Base-by-base conservation (phyloP, 768 basidiomycete species). In the Panaeolus papilionaceus region DNA sequence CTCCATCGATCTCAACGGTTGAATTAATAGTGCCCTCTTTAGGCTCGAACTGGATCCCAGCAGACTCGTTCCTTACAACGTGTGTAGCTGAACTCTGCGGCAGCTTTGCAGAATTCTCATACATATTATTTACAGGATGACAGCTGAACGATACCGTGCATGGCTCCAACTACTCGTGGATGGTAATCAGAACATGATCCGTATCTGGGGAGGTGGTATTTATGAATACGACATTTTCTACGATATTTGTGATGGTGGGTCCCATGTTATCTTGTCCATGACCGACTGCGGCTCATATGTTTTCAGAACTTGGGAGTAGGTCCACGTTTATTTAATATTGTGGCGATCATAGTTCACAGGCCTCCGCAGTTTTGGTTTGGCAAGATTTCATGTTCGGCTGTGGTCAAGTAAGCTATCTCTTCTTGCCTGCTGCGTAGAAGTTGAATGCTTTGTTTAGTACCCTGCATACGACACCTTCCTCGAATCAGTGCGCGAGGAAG, bases 371-470 rank as follows among this genome's bases (percentile, higher is more conserved):
- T 61, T 83, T 98, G 39, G 95, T 98, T 37, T 98, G 96, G 96
- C 96, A 98, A 80, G 97, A 98, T 79, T 96, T 98, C 78, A 91
- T 94, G 91, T 98, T 98, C 76, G 95, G 91, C 38, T 98, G 96
- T 76, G 96, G 96, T 33, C 93, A 94, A 82, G 92, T 92, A 68
- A 16, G 80, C 71, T 16, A 26, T 62, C 38, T 38, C 38, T 61
- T 65, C 23, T 38, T 23, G 40, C 18, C 28, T 70, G 6, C 38
- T 70, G 65, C 66, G 38, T 49, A 54, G 38, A 68, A 33, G 23
- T 38, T 45, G 11, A 58, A 23, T 16, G 5, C 12, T 37, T 6
- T 37, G 65, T 37, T 23, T 75, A 95, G 89, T 97, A 98, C 75
- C 96, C 96, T 0, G 96, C 94, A 3, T 90, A 96, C 73, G 89